A percentile compares a stretch with the other conserved stretches of the same genome.
These are phyloP conservation scores for Penicillium goetzii DNA, from an alignment of 495 filamentous ascomycete species.

Conservation along the genomic window DNA sequence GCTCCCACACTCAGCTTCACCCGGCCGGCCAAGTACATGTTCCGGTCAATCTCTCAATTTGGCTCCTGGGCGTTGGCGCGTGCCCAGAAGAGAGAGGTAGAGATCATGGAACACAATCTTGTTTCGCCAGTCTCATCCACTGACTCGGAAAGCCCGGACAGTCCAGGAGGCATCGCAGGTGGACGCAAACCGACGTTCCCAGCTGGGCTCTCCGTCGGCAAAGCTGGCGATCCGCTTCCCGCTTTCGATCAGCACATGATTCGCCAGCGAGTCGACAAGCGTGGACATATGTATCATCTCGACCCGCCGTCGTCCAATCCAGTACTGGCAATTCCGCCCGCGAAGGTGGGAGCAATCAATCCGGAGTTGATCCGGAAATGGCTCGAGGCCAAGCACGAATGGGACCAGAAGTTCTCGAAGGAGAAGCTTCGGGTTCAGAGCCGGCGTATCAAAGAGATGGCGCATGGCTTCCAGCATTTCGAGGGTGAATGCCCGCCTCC, in stretches of 20 bases:
- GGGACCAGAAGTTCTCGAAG: conserved; percentile 69
- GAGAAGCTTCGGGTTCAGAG: conserved; percentile 70
- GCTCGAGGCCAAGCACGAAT: conserved; percentile 70
- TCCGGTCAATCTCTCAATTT: conserved; percentile 85
- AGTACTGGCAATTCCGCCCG: conserved; percentile 61
- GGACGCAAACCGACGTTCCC: conserved; percentile 27
- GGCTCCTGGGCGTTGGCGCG: conserved; percentile 85
- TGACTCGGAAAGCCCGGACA: conserved; percentile 43
- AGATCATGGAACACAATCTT: conserved; percentile 77
- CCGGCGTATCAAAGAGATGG: conserved; percentile 69
- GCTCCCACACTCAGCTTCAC: conserved; percentile 90
- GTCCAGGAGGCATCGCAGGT: conserved; percentile 21
- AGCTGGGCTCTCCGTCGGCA: conserved; percentile 60
- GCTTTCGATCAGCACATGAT: conserved; percentile 85
- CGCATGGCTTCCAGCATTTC: conserved; percentile 68
- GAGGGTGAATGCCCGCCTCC: conserved; percentile 79
- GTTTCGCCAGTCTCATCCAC: conserved; percentile 74
- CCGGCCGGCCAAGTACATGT: conserved; percentile 93
- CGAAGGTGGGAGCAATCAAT: conserved; percentile 78
- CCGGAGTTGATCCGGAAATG: conserved; percentile 79
- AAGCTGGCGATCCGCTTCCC: conserved; percentile 80
- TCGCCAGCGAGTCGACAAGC: conserved; percentile 77
- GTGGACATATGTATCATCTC: conserved; percentile 71
- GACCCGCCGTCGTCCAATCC: conserved; percentile 61
- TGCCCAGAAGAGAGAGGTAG: conserved; percentile 77